A percentile compares a stretch with the other conserved stretches of the same genome.
These are phyloP conservation scores for Myriosclerotinia curreyana DNA, from an alignment of 2,329 filamentous ascomycete species.

Conservation along the genomic window DNA sequence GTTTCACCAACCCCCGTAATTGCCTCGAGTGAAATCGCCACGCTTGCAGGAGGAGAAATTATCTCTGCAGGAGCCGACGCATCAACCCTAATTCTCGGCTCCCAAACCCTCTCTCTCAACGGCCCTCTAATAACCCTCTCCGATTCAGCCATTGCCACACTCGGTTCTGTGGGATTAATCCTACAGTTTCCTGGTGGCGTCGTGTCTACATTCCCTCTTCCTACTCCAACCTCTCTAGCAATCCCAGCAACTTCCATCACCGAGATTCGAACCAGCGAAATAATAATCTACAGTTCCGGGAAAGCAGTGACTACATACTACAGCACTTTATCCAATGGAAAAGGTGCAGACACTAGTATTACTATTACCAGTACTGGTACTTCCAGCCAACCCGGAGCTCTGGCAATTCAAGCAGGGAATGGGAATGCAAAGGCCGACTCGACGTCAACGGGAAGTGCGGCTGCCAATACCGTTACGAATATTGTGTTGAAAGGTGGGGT, in stretches of 20 bases:
- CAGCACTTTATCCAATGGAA: not conserved
- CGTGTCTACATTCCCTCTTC: conserved; percentile 21
- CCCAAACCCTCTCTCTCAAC: conserved; percentile 20
- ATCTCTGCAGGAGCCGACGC: not conserved
- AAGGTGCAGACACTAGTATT: not conserved
- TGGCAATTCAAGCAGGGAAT: not conserved
- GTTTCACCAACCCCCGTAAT: not conserved
- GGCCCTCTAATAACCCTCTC: conserved; percentile 19
- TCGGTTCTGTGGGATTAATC: conserved; percentile 23
- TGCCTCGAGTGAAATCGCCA: not conserved
- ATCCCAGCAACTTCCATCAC: not conserved
- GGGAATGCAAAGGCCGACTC: not conserved
- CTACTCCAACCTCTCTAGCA: not conserved
- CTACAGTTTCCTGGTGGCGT: conserved; percentile 23
- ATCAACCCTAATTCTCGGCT: conserved; percentile 13
- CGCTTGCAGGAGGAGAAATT: conserved; percentile 1
- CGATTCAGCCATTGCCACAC: conserved; percentile 20
- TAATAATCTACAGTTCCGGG: not conserved
- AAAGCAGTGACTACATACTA: not conserved
- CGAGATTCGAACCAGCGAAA: conserved; percentile 2
- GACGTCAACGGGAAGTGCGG: not conserved
- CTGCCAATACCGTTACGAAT: not conserved
- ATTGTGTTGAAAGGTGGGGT: not conserved
- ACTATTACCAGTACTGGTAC: not conserved
- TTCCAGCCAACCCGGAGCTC: not conserved